Evolutionary conservation across 2,329 filamentous ascomycete species (phyloP), one percentile per base, ranked within the genome.

Genomic region (Cordyceps tenuipes): DNA sequence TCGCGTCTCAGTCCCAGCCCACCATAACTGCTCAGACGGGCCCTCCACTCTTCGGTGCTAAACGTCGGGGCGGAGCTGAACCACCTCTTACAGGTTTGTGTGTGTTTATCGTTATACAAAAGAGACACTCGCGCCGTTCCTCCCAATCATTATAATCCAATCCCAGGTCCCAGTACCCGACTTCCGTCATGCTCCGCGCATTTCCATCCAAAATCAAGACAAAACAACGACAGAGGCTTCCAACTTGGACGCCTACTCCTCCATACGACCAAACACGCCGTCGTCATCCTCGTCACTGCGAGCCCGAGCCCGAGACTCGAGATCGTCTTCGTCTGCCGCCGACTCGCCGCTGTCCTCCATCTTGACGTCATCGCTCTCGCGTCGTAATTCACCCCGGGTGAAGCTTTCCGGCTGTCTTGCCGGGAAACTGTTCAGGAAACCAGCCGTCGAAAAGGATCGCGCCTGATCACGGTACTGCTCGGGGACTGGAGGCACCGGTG

Each of bases 231-330:
- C 56, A 64, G 60, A 65, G 23, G 47, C 21, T 65, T 57, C 56
- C 62, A 63, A 63, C 65, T 59, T 64, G n/a, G 64, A 64, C 47
- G 12, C 10, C 76, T 80, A 94, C 74, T 96, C 91, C 75, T 99
- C 94, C 93, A 97, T 97, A 66, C 85, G 85, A 61, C 92, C 92
- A 78, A 99, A 99, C 68, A 97, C 89, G 70, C 92, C 92, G 65
- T 97, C 92, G 66, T 97, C 93, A 64, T 96, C 91, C 67, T 96
- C 92, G 67, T 95, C 90, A 72, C 86, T 88, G 63, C 88, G 83
- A 55, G 83, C 82, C 59, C 83, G 81, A 54, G 79, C 82, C 59
- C 76, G 79, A 66, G 77, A 76, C 68, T 85, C 85, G 61, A 86
- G 83, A 63, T 89, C 85, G 66, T 87, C 84, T 59, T 90, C 86